These are phyloP conservation scores for Candida neerlandica DNA, from an alignment of 1,139 yeast genomes.

Conservation along the genomic window DNA sequence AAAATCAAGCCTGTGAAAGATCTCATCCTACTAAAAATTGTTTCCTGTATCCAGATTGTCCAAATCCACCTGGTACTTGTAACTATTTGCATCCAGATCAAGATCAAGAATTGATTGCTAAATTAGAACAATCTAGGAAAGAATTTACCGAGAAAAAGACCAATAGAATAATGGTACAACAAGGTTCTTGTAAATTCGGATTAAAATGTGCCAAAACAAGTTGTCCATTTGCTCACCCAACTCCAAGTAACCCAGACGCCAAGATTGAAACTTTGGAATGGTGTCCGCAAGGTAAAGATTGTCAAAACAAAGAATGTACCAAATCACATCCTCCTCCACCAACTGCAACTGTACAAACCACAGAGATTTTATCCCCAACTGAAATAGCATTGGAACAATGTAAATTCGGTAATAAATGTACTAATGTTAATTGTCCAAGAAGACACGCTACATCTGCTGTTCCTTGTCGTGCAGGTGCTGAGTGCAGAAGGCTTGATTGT, in stretches of 20 bases:
- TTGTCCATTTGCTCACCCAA: slow-evolving; percentile 91
- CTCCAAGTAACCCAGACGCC: slow-evolving; percentile 78
- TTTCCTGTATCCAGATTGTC: slow-evolving; percentile 76
- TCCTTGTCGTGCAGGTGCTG: slow-evolving; percentile 79
- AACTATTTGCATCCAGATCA: slow-evolving; percentile 81
- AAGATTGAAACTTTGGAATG: slow-evolving; percentile 69
- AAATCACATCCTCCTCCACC: slow-evolving; percentile 82
- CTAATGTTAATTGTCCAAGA: slow-evolving; percentile 75
- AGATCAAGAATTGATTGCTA: slow-evolving; percentile 71
- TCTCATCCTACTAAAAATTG: slow-evolving; percentile 83
- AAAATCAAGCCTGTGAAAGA: slow-evolving; percentile 64
- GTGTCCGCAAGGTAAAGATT: slow-evolving; percentile 73
- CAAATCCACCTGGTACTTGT: slow-evolving; percentile 81
- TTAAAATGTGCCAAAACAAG: slow-evolving; percentile 70
- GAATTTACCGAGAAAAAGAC: slow-evolving; percentile 49
- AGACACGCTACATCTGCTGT: slow-evolving; percentile 79
- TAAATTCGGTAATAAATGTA: slow-evolving; percentile 74
- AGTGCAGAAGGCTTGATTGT: slow-evolving; percentile 80
- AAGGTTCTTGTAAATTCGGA: slow-evolving; percentile 70
- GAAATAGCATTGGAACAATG: slow-evolving; percentile 75
- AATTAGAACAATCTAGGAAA: slow-evolving; percentile 59
- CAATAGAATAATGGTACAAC: slow-evolving; percentile 19
- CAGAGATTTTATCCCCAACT: slow-evolving; percentile 29
- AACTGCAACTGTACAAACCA: slow-evolving; percentile 21
- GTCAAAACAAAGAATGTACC: slow-evolving; percentile 61